These are phyloP conservation scores for Fusarium sambucinum DNA, from an alignment of 2,329 filamentous ascomycete genomes.

Conservation along the genomic window DNA sequence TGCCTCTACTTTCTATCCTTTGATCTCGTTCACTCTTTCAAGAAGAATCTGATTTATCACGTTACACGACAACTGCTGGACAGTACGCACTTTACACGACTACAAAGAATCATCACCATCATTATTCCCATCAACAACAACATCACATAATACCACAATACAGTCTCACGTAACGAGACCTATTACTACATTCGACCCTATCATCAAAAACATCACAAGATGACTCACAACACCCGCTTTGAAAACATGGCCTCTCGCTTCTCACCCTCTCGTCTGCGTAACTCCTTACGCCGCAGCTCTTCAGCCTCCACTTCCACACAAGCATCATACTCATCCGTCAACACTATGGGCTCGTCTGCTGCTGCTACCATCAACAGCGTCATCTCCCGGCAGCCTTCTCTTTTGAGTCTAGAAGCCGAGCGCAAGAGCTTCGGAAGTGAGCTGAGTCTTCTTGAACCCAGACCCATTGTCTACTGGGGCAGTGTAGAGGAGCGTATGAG, in stretches of 20 bases:
- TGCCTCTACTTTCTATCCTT: slow-evolving; percentile 36
- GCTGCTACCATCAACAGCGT: slow-evolving; percentile 69
- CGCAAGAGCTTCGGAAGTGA: slow-evolving; percentile 64
- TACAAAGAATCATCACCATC: neutral
- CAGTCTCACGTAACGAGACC: neutral
- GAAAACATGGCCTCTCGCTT: slow-evolving; percentile 65
- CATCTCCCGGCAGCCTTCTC: slow-evolving; percentile 68
- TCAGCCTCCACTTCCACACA: slow-evolving; percentile 55
- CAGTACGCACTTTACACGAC: slow-evolving; percentile 28
- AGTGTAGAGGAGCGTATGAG: slow-evolving; percentile 72
- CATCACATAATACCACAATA: slow-evolving; percentile 5
- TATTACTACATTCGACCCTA: neutral
- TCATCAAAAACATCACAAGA: slow-evolving; percentile 8
- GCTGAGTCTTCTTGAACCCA: slow-evolving; percentile 69
- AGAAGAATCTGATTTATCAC: neutral
- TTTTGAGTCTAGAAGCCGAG: slow-evolving; percentile 70
- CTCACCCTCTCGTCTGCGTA: slow-evolving; percentile 62
- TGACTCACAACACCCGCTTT: slow-evolving; percentile 57
- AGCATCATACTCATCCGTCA: slow-evolving; percentile 58
- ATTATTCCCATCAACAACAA: neutral
- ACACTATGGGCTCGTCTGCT: slow-evolving; percentile 59
- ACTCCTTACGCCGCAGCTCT: slow-evolving; percentile 65
- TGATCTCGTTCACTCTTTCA: slow-evolving; percentile 29
- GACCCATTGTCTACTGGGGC: slow-evolving; percentile 73
- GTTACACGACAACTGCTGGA: slow-evolving; percentile 40